These are phyloP conservation scores for Scutellaria baicalensis DNA, from an alignment of 257 asterid genomes.

Conservation along the genomic window DNA sequence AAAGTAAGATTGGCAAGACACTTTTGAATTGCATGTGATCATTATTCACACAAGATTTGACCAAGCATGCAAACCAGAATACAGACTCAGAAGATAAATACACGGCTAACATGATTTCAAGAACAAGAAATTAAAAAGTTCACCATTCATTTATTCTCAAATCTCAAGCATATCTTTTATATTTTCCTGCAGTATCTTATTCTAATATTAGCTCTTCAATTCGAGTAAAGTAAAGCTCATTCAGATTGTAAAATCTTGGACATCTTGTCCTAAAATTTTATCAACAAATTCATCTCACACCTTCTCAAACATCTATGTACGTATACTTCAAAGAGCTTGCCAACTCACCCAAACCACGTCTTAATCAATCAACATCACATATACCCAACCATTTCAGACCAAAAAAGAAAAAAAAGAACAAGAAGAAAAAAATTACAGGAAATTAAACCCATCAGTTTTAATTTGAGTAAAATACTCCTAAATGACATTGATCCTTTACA, in stretches of 20 bases:
- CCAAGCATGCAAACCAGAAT: neutral
- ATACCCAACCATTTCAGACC: neutral
- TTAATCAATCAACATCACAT: neutral
- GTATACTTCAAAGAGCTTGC: neutral
- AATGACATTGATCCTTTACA: neutral
- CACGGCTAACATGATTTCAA: neutral
- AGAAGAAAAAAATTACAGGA: neutral
- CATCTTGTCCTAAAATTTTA: neutral
- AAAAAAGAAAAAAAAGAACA: neutral
- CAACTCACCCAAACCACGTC: neutral
- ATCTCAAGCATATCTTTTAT: too few relatives aligned
- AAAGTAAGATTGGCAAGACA: neutral
- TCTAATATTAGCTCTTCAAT: too few relatives aligned
- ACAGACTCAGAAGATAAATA: neutral
- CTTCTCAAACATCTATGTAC: neutral
- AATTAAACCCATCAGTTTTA: neutral
- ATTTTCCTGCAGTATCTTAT: too few relatives aligned
- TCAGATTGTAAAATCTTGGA: too few relatives aligned
- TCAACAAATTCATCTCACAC: neutral
- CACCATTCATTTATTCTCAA: neutral
- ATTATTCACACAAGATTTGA: neutral
- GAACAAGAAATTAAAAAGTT: neutral
- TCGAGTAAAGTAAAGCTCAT: too few relatives aligned
- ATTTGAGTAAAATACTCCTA: neutral
- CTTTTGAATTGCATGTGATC: neutral